phyloP scores from a whole-genome alignment of 257 asterid genomes.

The Ocimum tenuiflorum region DNA sequence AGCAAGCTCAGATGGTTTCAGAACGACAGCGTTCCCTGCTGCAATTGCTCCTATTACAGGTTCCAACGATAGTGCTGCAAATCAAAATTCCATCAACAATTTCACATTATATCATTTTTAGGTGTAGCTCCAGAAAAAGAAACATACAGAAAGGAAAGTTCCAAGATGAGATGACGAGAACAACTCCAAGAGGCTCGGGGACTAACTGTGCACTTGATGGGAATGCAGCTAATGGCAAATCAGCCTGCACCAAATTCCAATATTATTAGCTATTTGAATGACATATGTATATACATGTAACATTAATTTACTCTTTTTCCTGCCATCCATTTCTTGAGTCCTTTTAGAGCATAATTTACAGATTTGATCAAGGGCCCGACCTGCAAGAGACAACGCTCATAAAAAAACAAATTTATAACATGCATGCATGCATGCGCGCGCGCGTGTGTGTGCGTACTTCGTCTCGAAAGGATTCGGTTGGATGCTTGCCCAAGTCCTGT shows the following conservation, averaged over 20 bases:
- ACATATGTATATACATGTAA: no score
- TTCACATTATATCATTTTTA: no score
- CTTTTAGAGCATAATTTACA: conserved; percentile 38
- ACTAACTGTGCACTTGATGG: conserved; percentile 57
- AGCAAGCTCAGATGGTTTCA: conserved; percentile 77
- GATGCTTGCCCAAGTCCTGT: conserved; percentile 70
- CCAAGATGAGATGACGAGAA: conserved; percentile 72
- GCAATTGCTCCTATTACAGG: conserved; percentile 77
- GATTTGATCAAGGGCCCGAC: conserved; percentile 60
- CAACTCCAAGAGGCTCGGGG: conserved; percentile 85
- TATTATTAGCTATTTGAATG: no score
- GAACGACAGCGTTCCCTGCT: conserved; percentile 60
- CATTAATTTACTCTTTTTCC: conserved; percentile 52
- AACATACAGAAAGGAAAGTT: conserved; percentile 64
- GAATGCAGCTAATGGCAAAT: conserved; percentile 65
- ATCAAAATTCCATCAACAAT: no score
- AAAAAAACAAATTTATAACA: no score
- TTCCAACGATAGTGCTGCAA: conserved; percentile 64
- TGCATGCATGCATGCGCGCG: no score
- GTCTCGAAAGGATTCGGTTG: conserved; percentile 58
- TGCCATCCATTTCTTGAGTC: conserved; percentile 63
- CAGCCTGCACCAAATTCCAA: conserved; percentile 46
- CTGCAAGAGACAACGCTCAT: no score
- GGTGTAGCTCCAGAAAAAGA: no score
- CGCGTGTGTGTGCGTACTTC: conserved; percentile 36